Conservation (phyloP, 352 stramenopile species). For the Globisporangium spinosum region DNA sequence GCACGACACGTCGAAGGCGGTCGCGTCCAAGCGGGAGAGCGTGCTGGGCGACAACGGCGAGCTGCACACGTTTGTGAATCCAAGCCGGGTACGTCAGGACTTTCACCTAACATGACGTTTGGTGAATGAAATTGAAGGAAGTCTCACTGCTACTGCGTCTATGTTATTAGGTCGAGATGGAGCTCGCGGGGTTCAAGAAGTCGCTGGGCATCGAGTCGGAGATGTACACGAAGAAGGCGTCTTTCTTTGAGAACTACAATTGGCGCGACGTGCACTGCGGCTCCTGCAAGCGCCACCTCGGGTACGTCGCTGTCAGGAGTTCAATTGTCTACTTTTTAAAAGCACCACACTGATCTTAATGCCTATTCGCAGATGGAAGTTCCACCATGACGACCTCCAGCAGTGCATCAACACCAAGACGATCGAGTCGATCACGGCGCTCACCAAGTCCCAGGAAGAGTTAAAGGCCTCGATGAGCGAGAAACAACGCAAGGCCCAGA, state of each 20-base stretch:
- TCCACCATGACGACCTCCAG: constrained; percentile 76
- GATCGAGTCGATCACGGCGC: constrained; percentile 43
- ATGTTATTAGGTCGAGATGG: constrained; percentile 59
- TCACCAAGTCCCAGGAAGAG: constrained; percentile 36
- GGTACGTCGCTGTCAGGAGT: constrained; percentile 26
- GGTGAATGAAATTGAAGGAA: background rate
- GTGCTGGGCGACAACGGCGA: constrained; percentile 47
- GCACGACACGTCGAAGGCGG: constrained; percentile 69
- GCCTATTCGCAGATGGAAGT: constrained; percentile 37
- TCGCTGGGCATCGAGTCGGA: constrained; percentile 56
- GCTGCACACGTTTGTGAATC: constrained; percentile 79
- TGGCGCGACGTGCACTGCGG: constrained; percentile 72
- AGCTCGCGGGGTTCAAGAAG: constrained; percentile 67
- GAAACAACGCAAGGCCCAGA: constrained; percentile 31
- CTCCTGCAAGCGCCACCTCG: constrained; percentile 73
- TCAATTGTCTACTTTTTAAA: background rate
- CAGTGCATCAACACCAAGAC: constrained; percentile 64
- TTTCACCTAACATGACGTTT: background rate
- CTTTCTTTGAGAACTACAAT: constrained; percentile 82
- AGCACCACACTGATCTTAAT: background rate
- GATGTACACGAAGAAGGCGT: constrained; percentile 63
- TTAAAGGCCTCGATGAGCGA: constrained; percentile 29
- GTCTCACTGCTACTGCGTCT: background rate
- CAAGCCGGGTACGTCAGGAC: constrained; percentile 41
- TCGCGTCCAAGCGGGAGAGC: constrained; percentile 45